Conservation (phyloP, 805 yeast genomes). For the Lipomyces yamanashiensis region DNA sequence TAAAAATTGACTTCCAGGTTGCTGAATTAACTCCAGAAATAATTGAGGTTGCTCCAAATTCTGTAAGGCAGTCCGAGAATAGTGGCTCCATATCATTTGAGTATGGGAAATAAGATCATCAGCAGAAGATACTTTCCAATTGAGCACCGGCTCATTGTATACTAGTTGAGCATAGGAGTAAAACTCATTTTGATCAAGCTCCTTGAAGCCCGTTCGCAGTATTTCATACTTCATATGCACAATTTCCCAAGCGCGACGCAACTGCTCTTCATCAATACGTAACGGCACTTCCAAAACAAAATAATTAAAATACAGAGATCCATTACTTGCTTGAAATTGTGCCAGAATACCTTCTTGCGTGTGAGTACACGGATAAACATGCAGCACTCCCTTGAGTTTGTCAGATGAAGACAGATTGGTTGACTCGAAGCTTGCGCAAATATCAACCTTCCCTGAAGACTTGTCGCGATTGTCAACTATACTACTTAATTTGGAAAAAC, state of each 20-base stretch:
- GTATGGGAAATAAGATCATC: conserved; percentile 9
- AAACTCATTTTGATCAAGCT: conserved; percentile 9
- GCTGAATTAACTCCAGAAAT: conserved; percentile 19
- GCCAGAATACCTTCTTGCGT: conserved; percentile 35
- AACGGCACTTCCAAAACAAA: conserved; percentile 28
- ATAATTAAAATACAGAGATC: conserved; percentile 28
- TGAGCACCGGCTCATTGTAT: not conserved
- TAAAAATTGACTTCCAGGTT: conserved; percentile 8
- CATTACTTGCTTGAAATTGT: conserved; percentile 24
- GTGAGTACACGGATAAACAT: conserved; percentile 33
- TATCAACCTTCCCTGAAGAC: not conserved
- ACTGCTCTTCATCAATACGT: not conserved
- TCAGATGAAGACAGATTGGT: not conserved
- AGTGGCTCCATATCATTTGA: not conserved
- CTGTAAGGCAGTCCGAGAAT: conserved; percentile 4
- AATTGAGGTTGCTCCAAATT: conserved; percentile 26
- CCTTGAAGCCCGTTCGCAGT: conserved; percentile 35
- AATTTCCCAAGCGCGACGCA: conserved; percentile 20
- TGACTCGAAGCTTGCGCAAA: conserved; percentile 7
- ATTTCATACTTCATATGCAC: conserved; percentile 24
- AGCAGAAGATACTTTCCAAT: conserved; percentile 4
- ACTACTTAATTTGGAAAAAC: conserved; percentile 10
- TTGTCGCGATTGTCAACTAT: not conserved
- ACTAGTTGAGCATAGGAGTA: conserved; percentile 35
- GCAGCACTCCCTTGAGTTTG: not conserved